Evolutionary conservation across 768 basidiomycete genomes (phyloP), one percentile per base, ranked within the genome.

Genomic region (Boletus tomentosulus): DNA sequence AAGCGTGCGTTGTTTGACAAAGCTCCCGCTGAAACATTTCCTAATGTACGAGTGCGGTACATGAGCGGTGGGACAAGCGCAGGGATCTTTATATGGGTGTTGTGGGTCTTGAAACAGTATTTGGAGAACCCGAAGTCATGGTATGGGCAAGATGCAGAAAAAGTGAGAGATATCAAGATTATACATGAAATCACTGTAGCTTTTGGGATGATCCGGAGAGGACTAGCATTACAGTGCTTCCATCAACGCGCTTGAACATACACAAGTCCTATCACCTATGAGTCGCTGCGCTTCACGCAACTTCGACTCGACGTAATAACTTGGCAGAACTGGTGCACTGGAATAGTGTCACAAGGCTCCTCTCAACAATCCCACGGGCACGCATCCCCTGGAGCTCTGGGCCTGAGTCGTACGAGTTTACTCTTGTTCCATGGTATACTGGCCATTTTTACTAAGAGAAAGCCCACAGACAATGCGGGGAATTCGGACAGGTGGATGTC

Each of bases 141-240:
- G 8, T 64, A 53, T 7, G 63, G 60, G 33, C 27, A 16, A 1
- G 50, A 42, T 7, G 65, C 65, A 8, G 62, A 61, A 28, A 65
- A 46, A 34, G 62, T 46, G 38, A 65, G 63, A 35, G 63, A 66
- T 10, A 49, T 64, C 50, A 46, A 61, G 46, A 48, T 39, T 16
- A 9, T 56, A 8, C 22, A 9, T 3, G 63, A 30, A 66, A 64
- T 34, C 64, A 64, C 48, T 64, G 63, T 22, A 19, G 57, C n/a
- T 64, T 66, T 44, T 64, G 62, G 63, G 62, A 64, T 0, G 50
- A 63, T 6, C 63, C 65, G 11, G 54, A 64, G 56, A 57, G 50
- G 44, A 56, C 64, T 19, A 58, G 30, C 58, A 62, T n/a, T 64
- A 54, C 22, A 34, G 13, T 11, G 22, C 3, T 2, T 25, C 56